These are phyloP conservation scores for Auriscalpium vulgare DNA, from an alignment of 768 basidiomycete species.

Conservation along the genomic window DNA sequence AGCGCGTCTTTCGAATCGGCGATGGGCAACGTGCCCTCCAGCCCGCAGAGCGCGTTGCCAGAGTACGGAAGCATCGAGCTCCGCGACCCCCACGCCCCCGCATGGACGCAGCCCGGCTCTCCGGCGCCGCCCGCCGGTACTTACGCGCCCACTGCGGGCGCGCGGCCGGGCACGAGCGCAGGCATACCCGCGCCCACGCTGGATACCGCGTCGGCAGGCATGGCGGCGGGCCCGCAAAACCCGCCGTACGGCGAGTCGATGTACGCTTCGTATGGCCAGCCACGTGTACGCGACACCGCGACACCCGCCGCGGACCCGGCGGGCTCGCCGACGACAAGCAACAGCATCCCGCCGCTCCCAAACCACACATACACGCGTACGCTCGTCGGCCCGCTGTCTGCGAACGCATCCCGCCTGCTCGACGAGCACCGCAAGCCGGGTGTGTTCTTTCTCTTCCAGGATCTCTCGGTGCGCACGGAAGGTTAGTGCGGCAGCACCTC, in stretches of 20 bases:
- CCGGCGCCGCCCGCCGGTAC: conserved; percentile 6
- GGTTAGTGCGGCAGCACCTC: conserved; percentile 36
- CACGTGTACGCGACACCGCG: conserved; percentile 14
- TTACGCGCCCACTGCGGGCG: conserved; percentile 1
- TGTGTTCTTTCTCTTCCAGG: conserved; percentile 93
- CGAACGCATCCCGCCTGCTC: conserved; percentile 75
- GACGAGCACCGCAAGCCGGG: conserved; percentile 84
- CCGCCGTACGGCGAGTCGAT: conserved; percentile 13
- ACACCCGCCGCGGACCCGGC: conserved; percentile 20
- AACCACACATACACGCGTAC: conserved; percentile 77
- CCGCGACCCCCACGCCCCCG: conserved; percentile 3
- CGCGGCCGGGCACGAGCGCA: too few relatives aligned
- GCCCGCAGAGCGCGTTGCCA: background rate
- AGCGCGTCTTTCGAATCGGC: background rate
- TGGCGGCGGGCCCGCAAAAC: conserved; percentile 1
- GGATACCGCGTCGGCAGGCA: background rate
- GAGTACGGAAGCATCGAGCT: conserved; percentile 10
- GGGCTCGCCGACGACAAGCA: conserved; percentile 24
- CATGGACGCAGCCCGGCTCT: conserved; percentile 12
- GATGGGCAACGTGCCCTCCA: background rate
- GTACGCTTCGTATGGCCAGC: conserved; percentile 19
- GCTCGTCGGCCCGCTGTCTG: conserved; percentile 81
- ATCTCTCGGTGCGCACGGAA: conserved; percentile 89
- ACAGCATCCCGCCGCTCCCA: conserved; percentile 39
- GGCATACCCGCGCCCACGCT: background rate